Conservation (phyloP, 1,139 yeast species). For the Hanseniaspora uvarum region DNA sequence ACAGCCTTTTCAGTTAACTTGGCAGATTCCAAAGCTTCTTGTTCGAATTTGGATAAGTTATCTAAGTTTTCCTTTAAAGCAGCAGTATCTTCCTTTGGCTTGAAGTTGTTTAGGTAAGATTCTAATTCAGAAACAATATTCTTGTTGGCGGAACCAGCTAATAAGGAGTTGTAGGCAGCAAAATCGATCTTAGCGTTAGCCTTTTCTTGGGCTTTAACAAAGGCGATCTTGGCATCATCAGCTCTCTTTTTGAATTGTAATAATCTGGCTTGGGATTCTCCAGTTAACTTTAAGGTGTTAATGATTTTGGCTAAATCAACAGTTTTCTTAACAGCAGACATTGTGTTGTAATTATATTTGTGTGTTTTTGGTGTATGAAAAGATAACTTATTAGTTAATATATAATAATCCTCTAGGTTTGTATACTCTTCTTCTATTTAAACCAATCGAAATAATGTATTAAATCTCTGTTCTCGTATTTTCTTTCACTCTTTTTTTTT, state of each 20-base stretch:
- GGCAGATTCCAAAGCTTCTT: constrained; percentile 93
- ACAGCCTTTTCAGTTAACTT: constrained; percentile 86
- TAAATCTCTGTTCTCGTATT: neutral
- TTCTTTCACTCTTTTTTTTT: neutral
- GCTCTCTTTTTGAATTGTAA: constrained; percentile 95
- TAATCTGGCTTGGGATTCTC: constrained; percentile 78
- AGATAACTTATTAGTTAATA: neutral
- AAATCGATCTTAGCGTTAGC: constrained; percentile 66
- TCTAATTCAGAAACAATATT: constrained; percentile 74
- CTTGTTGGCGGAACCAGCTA: constrained; percentile 51
- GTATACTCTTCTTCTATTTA: neutral
- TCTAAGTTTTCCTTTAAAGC: constrained; percentile 28
- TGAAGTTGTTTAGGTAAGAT: constrained; percentile 60
- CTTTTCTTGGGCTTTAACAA: constrained; percentile 59
- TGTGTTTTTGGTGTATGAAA: neutral
- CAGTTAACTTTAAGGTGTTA: constrained; percentile 82
- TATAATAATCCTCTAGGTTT: constrained; percentile 9
- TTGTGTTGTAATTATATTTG: neutral
- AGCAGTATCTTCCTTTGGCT: constrained; percentile 38
- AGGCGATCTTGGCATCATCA: constrained; percentile 88
- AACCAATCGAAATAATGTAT: neutral
- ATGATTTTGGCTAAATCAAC: constrained; percentile 48
- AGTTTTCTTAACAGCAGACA: constrained; percentile 13
- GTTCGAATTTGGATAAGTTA: constrained; percentile 58
- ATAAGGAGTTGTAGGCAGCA: constrained; percentile 60